A percentile compares a stretch with the other conserved stretches of the same genome.
These are phyloP conservation scores for Hydnomerulius pinastri DNA, from an alignment of 768 basidiomycete species.

Conservation along the genomic window DNA sequence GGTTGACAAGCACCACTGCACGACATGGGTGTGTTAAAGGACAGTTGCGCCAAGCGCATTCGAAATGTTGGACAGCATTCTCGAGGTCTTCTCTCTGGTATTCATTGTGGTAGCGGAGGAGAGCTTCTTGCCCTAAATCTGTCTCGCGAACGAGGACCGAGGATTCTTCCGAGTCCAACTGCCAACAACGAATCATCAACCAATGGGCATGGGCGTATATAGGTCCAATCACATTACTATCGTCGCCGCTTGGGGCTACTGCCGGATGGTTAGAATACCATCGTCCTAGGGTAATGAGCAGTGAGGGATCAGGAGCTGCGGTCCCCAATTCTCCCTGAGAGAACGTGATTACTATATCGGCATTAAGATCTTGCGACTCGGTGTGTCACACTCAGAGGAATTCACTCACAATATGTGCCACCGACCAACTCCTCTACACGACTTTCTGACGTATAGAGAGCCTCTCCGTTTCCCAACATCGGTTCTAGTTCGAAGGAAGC, in stretches of 20 bases:
- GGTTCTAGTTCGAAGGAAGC: conserved; percentile 10
- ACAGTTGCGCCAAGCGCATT: background rate
- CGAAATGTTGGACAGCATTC: conserved; percentile 3
- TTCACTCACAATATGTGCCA: background rate
- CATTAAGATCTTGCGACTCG: background rate
- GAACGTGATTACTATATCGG: background rate
- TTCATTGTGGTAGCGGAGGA: background rate
- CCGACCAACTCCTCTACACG: background rate
- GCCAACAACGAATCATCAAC: background rate
- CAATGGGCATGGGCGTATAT: background rate
- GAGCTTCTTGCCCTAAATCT: conserved; percentile 1
- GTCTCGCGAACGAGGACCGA: background rate
- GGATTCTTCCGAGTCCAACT: background rate
- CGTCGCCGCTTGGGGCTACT: background rate
- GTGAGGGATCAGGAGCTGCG: background rate
- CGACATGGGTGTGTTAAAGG: background rate
- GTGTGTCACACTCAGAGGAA: background rate
- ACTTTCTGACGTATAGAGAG: background rate
- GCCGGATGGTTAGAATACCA: background rate
- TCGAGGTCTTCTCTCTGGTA: background rate
- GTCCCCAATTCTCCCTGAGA: background rate
- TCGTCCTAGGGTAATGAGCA: background rate
- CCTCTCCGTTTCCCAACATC: conserved; percentile 8
- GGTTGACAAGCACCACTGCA: conserved; percentile 13
- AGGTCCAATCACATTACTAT: background rate